These are phyloP conservation scores for Pestalotiopsis fici DNA, from an alignment of 2,329 filamentous ascomycete species.

Conservation along the genomic window DNA sequence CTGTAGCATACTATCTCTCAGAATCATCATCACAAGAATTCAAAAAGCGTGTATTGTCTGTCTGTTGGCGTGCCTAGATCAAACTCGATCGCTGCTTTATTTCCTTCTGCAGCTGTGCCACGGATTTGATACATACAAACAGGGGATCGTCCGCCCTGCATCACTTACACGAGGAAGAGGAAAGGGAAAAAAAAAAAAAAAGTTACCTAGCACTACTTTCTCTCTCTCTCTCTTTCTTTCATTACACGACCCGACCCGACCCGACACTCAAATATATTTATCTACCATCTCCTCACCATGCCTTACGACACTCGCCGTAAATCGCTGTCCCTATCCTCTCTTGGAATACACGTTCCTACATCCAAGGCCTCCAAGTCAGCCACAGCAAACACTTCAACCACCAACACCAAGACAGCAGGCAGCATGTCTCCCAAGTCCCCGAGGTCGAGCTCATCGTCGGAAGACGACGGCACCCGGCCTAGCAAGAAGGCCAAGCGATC, in stretches of 20 bases:
- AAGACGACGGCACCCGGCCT: conserved; percentile 37
- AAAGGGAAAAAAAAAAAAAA: neutral
- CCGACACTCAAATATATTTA: neutral
- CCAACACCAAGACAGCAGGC: conserved; percentile 17
- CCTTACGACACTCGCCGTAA: conserved; percentile 97
- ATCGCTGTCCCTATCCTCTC: conserved; percentile 86
- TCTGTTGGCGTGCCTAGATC: neutral
- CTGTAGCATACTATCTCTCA: conserved; percentile 5
- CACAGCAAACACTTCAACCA: conserved; percentile 19
- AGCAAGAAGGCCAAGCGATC: conserved; percentile 78
- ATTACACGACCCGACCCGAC: neutral
- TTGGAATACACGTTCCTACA: conserved; percentile 84
- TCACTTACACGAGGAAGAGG: neutral
- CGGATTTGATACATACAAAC: neutral
- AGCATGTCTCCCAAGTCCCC: conserved; percentile 31
- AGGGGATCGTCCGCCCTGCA: neutral
- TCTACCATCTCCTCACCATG: conserved; percentile 51
- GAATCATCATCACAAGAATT: neutral
- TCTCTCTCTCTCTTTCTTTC: neutral
- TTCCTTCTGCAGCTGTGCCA: conserved; percentile 8
- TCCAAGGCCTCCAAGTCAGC: conserved; percentile 51
- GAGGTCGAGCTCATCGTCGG: conserved; percentile 26
- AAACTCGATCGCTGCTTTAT: conserved; percentile 4
- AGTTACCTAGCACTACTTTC: neutral
- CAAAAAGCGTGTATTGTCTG: neutral